Base-by-base conservation (phyloP, 495 filamentous ascomycete genomes). In the Melanomma pulvis-pyrius region DNA sequence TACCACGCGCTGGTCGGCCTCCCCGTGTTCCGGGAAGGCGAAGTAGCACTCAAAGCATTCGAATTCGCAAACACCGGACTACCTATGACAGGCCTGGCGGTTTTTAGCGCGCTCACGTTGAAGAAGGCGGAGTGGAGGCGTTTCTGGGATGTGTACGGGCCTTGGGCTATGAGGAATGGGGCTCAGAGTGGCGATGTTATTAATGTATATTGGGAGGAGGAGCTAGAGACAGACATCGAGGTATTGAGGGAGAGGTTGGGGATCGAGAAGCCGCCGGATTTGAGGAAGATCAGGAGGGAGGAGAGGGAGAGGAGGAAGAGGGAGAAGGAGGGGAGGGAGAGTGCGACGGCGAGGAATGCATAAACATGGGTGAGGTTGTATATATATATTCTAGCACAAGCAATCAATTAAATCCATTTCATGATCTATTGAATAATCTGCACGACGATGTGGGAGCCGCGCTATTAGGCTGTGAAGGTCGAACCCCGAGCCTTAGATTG, bases 121-220 rank as follows among this genome's bases (percentile, higher is more conserved):
- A 96, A 96, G 81, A 79, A 81, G 36, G 85, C 81, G 15, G 92
- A 96, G 79, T 82, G 89, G 73, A 71, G 79, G 59, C 79, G 96
- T 61, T 92, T 96, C 54, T 86, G 86, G 70, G 79, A 75, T 1
- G 83, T 87, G 0, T 97, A 96, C 78, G 77, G 92, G 41, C 94
- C 96, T 2, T 98, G 94, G 94, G 94, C 96, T 54, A 75, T 97
- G 44, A 78, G 84, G 34, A 97, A 93, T 79, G 94, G 94, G 13
- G 52, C 93, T 69, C 71, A 82, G 48, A 83, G 86, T 59, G 84
- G 88, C 71, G 92, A 96, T 76, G 80, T 98, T 30, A 92, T 98
- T 61, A 97, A 97, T 80, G 90, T 98, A 8, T 98, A 96, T 69
- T 98, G 96, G 96, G 94, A 98, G 80, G 93, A 98, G 82, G 82